Evolutionary conservation across 2,329 filamentous ascomycete species (phyloP).

Genomic region (Fusarium sp.): DNA sequence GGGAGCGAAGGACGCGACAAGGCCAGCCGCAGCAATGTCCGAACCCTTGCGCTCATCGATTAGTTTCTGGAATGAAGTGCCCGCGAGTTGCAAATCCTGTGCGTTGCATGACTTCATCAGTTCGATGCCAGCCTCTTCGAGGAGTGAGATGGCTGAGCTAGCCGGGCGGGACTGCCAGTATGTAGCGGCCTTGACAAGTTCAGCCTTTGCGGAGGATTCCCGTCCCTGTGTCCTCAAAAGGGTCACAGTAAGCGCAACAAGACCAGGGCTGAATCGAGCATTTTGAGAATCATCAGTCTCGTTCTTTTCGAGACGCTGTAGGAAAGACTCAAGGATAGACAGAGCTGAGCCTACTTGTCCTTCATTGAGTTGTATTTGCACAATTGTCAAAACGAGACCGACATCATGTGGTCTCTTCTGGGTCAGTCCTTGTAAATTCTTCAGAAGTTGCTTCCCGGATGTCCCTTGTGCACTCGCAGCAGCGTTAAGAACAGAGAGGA

Average conservation of each 20-base stretch:
- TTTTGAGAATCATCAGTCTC: constrained; percentile 66
- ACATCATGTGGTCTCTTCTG: constrained; percentile 81
- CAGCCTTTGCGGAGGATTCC: constrained; percentile 73
- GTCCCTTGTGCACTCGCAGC: constrained; percentile 75
- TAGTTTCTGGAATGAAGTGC: constrained; percentile 80
- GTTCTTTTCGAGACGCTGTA: constrained; percentile 74
- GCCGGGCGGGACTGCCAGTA: constrained; percentile 77
- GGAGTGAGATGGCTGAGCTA: constrained; percentile 65
- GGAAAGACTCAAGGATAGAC: constrained; percentile 77
- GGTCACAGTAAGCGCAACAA: constrained; percentile 81
- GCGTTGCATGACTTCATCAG: constrained; percentile 78
- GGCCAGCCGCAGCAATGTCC: constrained; percentile 77
- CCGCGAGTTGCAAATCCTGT: constrained; percentile 75
- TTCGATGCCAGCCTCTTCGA: constrained; percentile 83
- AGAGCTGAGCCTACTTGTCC: constrained; percentile 79
- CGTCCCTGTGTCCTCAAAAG: constrained; percentile 82
- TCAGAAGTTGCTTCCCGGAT: constrained; percentile 73
- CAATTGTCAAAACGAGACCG: constrained; percentile 79
- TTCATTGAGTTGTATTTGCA: constrained; percentile 81
- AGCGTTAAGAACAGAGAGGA: constrained; percentile 66
- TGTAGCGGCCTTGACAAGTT: constrained; percentile 80
- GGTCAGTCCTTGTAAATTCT: constrained; percentile 73
- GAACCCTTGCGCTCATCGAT: constrained; percentile 73
- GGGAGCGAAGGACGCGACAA: constrained; percentile 83
- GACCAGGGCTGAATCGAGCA: constrained; percentile 82